Evolutionary conservation across 2,329 filamentous ascomycete species (phyloP).

Genomic region (Penicillium brasilianum): DNA sequence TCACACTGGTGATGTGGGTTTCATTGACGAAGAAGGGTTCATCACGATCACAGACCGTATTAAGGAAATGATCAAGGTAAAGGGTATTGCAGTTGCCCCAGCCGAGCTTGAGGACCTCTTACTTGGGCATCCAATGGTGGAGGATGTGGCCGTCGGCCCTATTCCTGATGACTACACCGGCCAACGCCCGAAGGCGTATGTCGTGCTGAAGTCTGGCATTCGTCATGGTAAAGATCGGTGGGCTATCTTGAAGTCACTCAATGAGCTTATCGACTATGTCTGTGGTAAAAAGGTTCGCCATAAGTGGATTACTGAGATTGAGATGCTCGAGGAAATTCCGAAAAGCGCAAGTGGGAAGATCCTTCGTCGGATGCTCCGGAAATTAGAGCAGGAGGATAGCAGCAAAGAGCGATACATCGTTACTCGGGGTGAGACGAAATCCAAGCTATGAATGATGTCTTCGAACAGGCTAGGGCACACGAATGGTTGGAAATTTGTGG

Average conservation of each 20-base stretch:
- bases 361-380: slow-evolving; percentile 64
- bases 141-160: slow-evolving; percentile 60
- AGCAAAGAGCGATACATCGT: slow-evolving; percentile 19
- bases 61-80: slow-evolving; percentile 73
- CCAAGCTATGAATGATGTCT: slow-evolving; percentile 19
- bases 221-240: background rate
- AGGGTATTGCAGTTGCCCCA: slow-evolving; percentile 61
- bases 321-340: slow-evolving; percentile 60
- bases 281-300: slow-evolving; percentile 67
- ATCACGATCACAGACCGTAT: slow-evolving; percentile 62
- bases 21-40: slow-evolving; percentile 60
- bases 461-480: background rate
- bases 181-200: slow-evolving; percentile 63
- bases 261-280: slow-evolving; percentile 64
- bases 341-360: slow-evolving; percentile 80
- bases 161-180: slow-evolving; percentile 49
- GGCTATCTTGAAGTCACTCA: slow-evolving; percentile 32
- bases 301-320: slow-evolving; percentile 47
- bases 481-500: no score
- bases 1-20: slow-evolving; percentile 70
- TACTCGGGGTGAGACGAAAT: slow-evolving; percentile 12
- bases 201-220: slow-evolving; percentile 51
- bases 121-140: slow-evolving; percentile 61
- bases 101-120: slow-evolving; percentile 68
- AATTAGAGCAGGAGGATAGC: slow-evolving; percentile 31